Base-by-base conservation (phyloP, 306 rosid species). In the Cucurbita maxima region DNA sequence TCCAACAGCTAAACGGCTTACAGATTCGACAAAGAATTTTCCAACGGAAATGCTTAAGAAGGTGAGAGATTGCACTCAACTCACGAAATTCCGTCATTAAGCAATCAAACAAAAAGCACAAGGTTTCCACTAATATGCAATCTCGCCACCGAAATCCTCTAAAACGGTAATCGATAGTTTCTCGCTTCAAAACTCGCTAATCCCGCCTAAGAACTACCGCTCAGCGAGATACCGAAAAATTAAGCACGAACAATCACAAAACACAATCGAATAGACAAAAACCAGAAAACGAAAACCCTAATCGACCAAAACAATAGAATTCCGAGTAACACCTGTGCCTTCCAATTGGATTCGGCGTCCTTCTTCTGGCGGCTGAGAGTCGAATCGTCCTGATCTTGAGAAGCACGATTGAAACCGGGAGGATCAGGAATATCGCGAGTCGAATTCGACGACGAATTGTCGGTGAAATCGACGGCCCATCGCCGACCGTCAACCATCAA, bases 311-410 rank as follows among this genome's bases (percentile, higher is more conserved):
- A 20, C 5, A 38, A 55, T 19, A 13, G 11, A 10, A 5, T 61
- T 25, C 37, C 11, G 40, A 66, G 18, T 13, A 44, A 30, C 57
- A 86, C 98, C 96, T 91, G 96, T 18, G 99, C 9, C 81, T 94
- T 94, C 99, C 99, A 94, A 30, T 58, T 86, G 78, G 99, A 84
- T 83, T 91, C 99, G 1, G 99, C 97, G 44, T 89, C 99, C 80
- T 94, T 94, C 87, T 87, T 94, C 34, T 94, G 97, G 75, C 96
- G 96, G 72, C 87, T 91, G 16, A 94, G 81, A 34, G 97, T 50
- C 0, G 97, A 87, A 85, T 94, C 98, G 16, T 90, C 98, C 92
- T 94, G 96, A 14, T 94, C 96, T 47, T 75, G 81, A 43, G 97
- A 86, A 80, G 96, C 92, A 54, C 97, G 95, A 45, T 96, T 82